These are phyloP conservation scores for Neurospora sp. DNA, from an alignment of 495 filamentous ascomycete genomes.

Conservation along the genomic window DNA sequence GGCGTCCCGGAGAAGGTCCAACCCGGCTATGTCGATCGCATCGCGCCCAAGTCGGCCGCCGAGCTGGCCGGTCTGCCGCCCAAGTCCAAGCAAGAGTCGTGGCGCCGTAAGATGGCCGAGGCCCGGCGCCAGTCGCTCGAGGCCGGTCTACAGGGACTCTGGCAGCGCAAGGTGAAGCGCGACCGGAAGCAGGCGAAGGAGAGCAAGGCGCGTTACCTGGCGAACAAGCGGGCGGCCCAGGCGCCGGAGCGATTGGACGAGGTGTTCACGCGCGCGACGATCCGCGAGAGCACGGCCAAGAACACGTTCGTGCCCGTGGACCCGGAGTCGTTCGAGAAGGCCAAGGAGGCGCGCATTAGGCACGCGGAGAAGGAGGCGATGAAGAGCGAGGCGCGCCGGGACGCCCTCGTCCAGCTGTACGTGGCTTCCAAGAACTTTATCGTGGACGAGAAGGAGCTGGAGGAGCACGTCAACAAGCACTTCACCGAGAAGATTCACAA, in stretches of 20 bases:
- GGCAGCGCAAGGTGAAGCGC: constrained; percentile 23
- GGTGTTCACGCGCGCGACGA: constrained; percentile 29
- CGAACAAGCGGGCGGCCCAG: constrained; percentile 18
- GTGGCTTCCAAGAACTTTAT: constrained; percentile 37
- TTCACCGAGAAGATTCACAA: constrained; percentile 16
- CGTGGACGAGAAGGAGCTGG: constrained; percentile 33
- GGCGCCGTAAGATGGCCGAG: constrained; percentile 25
- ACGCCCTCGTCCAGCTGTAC: constrained; percentile 38
- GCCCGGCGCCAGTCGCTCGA: constrained; percentile 27
- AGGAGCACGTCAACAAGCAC: constrained; percentile 21
- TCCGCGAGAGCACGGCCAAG: constrained; percentile 20
- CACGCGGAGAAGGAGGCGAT: constrained; percentile 7
- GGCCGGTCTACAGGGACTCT: constrained; percentile 28
- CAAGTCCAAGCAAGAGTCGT: constrained; percentile 19
- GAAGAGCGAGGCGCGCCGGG: constrained; percentile 30
- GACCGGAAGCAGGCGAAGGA: constrained; percentile 5
- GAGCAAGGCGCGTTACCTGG: constrained; percentile 4
- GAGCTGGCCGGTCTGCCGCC: constrained; percentile 16
- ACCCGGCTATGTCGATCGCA: constrained; percentile 17
- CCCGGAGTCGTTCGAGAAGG: constrained; percentile 25
- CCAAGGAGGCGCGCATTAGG: constrained; percentile 13
- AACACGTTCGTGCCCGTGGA: constrained; percentile 20
- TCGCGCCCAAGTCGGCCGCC: constrained; percentile 18
- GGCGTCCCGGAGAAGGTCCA: constrained; percentile 23
- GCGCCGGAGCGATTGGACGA: constrained; percentile 35